These are phyloP conservation scores for Coleophoma cylindrospora DNA, from an alignment of 2,329 filamentous ascomycete genomes.

Conservation along the genomic window DNA sequence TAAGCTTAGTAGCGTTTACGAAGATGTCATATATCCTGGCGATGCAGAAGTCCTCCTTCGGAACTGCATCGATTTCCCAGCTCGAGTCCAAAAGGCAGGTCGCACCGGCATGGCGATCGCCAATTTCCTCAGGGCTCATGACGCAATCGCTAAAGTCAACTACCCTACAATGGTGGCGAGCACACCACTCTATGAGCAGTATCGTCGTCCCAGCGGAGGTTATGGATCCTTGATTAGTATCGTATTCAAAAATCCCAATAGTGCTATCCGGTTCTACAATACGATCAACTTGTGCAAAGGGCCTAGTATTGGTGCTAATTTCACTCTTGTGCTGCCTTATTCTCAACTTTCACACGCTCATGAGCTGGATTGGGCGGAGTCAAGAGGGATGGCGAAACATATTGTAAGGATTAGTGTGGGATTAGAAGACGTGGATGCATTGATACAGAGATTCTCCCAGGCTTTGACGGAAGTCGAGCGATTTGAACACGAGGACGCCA, in stretches of 20 bases:
- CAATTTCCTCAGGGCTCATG: conserved; percentile 17
- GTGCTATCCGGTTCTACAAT: conserved; percentile 44
- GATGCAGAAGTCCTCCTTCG: conserved; percentile 41
- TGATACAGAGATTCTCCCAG: too few relatives aligned
- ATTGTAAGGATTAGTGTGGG: too few relatives aligned
- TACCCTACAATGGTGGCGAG: too few relatives aligned
- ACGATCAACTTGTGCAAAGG: conserved; percentile 42
- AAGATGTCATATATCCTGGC: conserved; percentile 40
- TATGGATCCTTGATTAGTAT: conserved; percentile 50
- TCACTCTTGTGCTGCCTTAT: conserved; percentile 39
- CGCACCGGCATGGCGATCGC: conserved; percentile 38
- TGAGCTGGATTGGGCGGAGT: too few relatives aligned
- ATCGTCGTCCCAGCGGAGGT: too few relatives aligned
- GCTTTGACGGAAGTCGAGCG: too few relatives aligned
- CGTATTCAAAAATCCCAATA: conserved; percentile 37
- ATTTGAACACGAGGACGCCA: too few relatives aligned
- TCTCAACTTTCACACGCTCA: conserved; percentile 13
- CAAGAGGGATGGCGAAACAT: too few relatives aligned
- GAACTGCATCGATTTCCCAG: conserved; percentile 39
- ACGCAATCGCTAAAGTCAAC: conserved; percentile 30
- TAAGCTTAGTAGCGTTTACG: conserved; percentile 23
- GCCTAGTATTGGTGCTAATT: conserved; percentile 48
- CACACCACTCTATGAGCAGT: too few relatives aligned
- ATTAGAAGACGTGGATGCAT: too few relatives aligned
- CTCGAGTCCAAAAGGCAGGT: conserved; percentile 26